These are phyloP conservation scores for Podaxis sp. DNA, from an alignment of 768 basidiomycete species.

Conservation along the genomic window DNA sequence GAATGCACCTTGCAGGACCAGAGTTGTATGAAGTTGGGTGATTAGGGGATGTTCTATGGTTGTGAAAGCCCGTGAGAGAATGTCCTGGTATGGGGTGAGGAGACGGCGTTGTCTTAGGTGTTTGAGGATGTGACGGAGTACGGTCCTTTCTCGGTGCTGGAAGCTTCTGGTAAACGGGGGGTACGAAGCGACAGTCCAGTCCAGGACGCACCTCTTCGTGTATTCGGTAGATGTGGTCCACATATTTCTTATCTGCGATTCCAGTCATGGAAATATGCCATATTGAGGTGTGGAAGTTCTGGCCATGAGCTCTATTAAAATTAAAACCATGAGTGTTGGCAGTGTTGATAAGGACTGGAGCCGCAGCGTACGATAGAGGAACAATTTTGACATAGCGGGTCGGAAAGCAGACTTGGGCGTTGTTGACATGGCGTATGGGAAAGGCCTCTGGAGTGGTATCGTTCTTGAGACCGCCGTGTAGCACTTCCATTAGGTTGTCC, in stretches of 20 bases:
- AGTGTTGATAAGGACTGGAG: not conserved
- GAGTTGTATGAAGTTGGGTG: constrained; percentile 56
- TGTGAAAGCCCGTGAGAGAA: constrained; percentile 53
- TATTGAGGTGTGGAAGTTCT: constrained; percentile 75
- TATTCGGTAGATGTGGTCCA: constrained; percentile 48
- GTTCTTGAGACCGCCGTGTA: constrained; percentile 65
- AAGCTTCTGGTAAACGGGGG: constrained; percentile 4
- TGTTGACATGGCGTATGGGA: constrained; percentile 53
- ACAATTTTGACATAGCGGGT: constrained; percentile 72
- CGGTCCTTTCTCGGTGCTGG: constrained; percentile 65
- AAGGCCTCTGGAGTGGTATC: constrained; percentile 66
- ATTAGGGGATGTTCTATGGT: constrained; percentile 70
- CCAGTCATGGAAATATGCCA: constrained; percentile 72
- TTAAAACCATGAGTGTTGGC: not conserved
- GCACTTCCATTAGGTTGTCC: constrained; percentile 67
- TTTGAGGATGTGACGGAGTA: constrained; percentile 68
- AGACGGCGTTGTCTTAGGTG: constrained; percentile 76
- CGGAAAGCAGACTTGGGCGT: constrained; percentile 55
- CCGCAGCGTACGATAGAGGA: constrained; percentile 60
- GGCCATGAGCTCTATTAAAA: constrained; percentile 57
- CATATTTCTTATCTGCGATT: constrained; percentile 50
- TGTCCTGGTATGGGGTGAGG: constrained; percentile 59
- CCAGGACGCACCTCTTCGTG: constrained; percentile 62
- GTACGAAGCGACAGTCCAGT: not conserved
- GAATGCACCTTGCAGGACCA: constrained; percentile 72